Base-by-base conservation (phyloP, 208 protist genomes). In the Strigomonas culicis region DNA sequence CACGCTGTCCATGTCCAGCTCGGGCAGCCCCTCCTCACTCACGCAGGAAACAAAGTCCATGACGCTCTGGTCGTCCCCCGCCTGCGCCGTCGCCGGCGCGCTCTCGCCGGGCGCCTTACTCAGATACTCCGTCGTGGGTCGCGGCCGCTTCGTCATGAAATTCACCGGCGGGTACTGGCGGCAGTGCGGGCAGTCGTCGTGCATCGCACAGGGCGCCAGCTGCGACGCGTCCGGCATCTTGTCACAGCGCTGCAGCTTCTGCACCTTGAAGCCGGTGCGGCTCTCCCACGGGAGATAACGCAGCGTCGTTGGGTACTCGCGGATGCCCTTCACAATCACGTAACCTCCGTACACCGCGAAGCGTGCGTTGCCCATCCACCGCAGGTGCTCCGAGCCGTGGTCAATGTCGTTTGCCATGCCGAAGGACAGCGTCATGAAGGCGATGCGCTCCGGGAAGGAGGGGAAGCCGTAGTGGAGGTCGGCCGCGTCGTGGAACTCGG, bases 341-440 rank as follows among this genome's bases (percentile, higher is more conserved):
- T 84, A 90, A 47, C 72, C 76, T 34, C 78, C 81, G 64, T 92
- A 93, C 7, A 87, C 77, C 22, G 82, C 65, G 58, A 95, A 95
- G 39, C 89, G 89, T 1, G 63, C 56, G 60, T 92, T 92, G 57
- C 89, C 86, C 86, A 95, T 88, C 80, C 86, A 95, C 19, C 89
- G 80, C 49, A 95, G 61, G 58, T 84, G 73, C 77, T 95, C 89
- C 17, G 77, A 87, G 56, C 89, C 89, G 55, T 78, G 77, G 71
- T 95, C 89, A 63, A 95, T 88, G 61, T 89, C 79, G 60, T 95
- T 95, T 19, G 79, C 67, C 24, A 85, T 59, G 27, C 89, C 89
- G 70, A 91, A 95, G 2, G 84, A 90, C n/a, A 89, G 65, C 21
- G 85, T 86, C 89, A 95, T 91, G 69, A 89, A 95, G 53, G 89